Evolutionary conservation across 2,329 filamentous ascomycete genomes (phyloP).

Genomic region (Fusarium heterosporum): DNA sequence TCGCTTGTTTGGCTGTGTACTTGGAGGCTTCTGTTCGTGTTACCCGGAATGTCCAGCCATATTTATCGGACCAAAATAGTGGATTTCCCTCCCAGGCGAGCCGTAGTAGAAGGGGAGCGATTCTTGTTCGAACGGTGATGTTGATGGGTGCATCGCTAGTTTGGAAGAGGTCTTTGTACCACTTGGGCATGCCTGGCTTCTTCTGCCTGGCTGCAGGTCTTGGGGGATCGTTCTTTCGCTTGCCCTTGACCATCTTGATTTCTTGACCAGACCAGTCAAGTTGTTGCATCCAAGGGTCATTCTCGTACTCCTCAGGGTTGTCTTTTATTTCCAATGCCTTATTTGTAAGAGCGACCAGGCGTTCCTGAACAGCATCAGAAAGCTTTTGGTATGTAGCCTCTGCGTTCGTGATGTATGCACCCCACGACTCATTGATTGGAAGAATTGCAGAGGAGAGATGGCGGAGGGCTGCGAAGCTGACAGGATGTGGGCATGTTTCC

Average conservation of each 20-base stretch:
- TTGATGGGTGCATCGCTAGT: constrained; percentile 76
- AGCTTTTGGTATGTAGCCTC: constrained; percentile 86
- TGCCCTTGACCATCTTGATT: constrained; percentile 89
- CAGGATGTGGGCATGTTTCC: constrained; percentile 91
- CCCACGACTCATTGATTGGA: constrained; percentile 89
- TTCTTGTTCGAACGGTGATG: constrained; percentile 86
- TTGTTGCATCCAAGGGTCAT: constrained; percentile 91
- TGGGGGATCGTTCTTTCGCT: constrained; percentile 84
- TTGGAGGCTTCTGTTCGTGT: constrained; percentile 68
- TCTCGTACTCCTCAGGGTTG: constrained; percentile 74
- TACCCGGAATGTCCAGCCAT: constrained; percentile 93
- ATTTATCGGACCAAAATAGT: constrained; percentile 90
- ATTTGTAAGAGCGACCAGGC: constrained; percentile 78
- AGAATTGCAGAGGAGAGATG: constrained; percentile 95
- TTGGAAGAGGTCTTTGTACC: constrained; percentile 92
- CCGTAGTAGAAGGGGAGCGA: constrained; percentile 85
- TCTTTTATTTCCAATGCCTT: constrained; percentile 81
- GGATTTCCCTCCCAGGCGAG: constrained; percentile 91
- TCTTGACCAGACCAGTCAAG: constrained; percentile 97
- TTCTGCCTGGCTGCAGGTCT: constrained; percentile 86
- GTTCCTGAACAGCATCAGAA: constrained; percentile 80
- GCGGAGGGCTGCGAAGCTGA: constrained; percentile 93
- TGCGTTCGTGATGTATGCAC: constrained; percentile 83
- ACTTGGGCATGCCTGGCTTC: constrained; percentile 91
- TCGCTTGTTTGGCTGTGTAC: constrained; percentile 78